Evolutionary conservation across 179 eudicot genomes (phyloP).

Genomic region (Monotropa hypopitys): DNA sequence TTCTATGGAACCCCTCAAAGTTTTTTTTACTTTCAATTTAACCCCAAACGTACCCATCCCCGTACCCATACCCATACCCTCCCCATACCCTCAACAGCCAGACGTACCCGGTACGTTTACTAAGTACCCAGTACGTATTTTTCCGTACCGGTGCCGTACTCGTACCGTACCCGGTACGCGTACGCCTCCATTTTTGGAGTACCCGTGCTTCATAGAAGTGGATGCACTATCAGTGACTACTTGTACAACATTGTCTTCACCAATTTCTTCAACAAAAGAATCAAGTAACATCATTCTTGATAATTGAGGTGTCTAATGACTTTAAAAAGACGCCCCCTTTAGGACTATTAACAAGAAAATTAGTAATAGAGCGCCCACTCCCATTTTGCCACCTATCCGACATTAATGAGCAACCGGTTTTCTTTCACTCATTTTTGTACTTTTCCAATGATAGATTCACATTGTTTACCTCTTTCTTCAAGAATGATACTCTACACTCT

Average conservation of each 20-base stretch:
- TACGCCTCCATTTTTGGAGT: too few relatives aligned
- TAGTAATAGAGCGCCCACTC: neutral
- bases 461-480: neutral
- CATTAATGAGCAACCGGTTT: neutral
- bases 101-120: too few relatives aligned
- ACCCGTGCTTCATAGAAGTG: too few relatives aligned
- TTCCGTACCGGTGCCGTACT: too few relatives aligned
- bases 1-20: too few relatives aligned
- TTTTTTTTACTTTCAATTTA: too few relatives aligned
- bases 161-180: too few relatives aligned
- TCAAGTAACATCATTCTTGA: neutral
- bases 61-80: too few relatives aligned
- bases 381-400: neutral
- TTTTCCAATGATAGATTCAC: neutral
- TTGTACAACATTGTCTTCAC: neutral
- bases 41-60: too few relatives aligned
- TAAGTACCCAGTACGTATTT: too few relatives aligned
- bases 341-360: neutral
- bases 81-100: too few relatives aligned
- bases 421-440: neutral
- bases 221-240: neutral
- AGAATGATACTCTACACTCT: neutral
- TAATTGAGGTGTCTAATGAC: neutral
- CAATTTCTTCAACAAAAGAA: neutral
- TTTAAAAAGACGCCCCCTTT: neutral